Base-by-base conservation (phyloP, 805 yeast genomes). In the Cyberlindnera sargentensis region DNA sequence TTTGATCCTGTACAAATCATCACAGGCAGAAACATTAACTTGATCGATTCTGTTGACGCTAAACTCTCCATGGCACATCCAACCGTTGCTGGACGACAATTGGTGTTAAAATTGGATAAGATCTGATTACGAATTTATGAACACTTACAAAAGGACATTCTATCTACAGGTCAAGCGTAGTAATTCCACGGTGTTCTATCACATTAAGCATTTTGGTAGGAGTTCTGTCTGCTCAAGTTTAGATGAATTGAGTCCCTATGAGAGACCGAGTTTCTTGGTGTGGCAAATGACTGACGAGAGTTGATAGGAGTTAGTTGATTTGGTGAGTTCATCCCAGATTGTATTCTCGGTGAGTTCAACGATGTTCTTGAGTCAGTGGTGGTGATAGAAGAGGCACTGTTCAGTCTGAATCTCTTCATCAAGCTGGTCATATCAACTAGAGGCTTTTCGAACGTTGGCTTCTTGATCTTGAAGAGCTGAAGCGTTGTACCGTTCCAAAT, bases 51-150 rank as follows among this genome's bases (percentile, higher is more conserved):
- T 4, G 68, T 66, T 23, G 56, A 70, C 39, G 62, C 73, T 15
- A 62, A 64, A 25, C 51, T 78, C 4, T 58, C 66, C 0, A 58
- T 84, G 68, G 82, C 86, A 20, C 88, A 86, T 54, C 95, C 95
- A 0, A 62, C 62, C 43, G 70, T 74, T 9, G 63, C 71, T 3
- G 86, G 80, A 2, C 66, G 84, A 47, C 93, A 84, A 57, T 57
- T 84, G 41, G 60, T 84, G 1, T 66, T 79, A 24, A 66, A 63
- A 48, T 53, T 73, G 9, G 48, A 48, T 6, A 48, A 39, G 28
- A 40, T 34, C 15, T 34, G 30, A 30, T 28, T 28, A 28, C 30
- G 30, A 28, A 28, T 7, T 28, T 7, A 28, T 28, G 9, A 28
- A 28, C 30, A 15, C 20, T 15, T 15, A 15, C 20, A 15, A 15